Percentiles rank a stretch among this genome's conserved stretches.
phyloP scores from a whole-genome alignment of 495 filamentous ascomycete genomes.

The Podospora comata region DNA sequence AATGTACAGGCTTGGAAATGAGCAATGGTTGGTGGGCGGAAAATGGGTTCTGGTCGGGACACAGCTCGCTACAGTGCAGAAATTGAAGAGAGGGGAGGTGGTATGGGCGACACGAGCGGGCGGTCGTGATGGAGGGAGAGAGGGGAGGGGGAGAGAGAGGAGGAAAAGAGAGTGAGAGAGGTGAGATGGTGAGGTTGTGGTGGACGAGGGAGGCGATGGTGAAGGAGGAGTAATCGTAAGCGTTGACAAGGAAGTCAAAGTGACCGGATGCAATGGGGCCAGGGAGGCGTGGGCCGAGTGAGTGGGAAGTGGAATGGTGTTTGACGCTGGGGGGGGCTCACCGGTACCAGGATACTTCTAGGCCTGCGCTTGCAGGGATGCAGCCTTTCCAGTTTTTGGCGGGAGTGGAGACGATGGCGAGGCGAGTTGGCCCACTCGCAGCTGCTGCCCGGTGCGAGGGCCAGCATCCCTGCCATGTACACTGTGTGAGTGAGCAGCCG shows the following conservation, averaged over 20 bases:
- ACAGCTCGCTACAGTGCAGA: not conserved
- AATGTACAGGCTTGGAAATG: not conserved
- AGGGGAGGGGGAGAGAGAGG: conserved; percentile 10
- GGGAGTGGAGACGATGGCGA: conserved; percentile 20
- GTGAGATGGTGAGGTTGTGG: not conserved
- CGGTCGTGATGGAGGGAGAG: conserved; percentile 1
- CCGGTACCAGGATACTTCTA: conserved; percentile 13
- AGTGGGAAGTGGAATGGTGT: not conserved
- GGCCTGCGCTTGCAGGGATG: conserved; percentile 19
- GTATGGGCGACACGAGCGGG: too few species aligned
- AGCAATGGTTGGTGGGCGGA: not conserved
- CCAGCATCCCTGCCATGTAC: not conserved
- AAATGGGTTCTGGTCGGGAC: not conserved
- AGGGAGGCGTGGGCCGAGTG: conserved; percentile 19
- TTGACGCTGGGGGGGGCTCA: conserved; percentile 1
- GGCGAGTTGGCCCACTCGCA: conserved; percentile 6
- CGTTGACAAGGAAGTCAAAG: conserved; percentile 10
- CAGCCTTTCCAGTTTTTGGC: conserved; percentile 16
- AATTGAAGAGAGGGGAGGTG: conserved; percentile 3
- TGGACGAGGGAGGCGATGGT: conserved; percentile 1
- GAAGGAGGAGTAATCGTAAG: conserved; percentile 16
- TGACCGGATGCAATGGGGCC: conserved; percentile 8
- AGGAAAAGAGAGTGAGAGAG: conserved; percentile 2
- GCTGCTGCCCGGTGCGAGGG: conserved; percentile 9
- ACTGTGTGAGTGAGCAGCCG: conserved; percentile 19